phyloP scores from a whole-genome alignment of 2,329 filamentous ascomycete genomes.

The Rhinocladiella similis region DNA sequence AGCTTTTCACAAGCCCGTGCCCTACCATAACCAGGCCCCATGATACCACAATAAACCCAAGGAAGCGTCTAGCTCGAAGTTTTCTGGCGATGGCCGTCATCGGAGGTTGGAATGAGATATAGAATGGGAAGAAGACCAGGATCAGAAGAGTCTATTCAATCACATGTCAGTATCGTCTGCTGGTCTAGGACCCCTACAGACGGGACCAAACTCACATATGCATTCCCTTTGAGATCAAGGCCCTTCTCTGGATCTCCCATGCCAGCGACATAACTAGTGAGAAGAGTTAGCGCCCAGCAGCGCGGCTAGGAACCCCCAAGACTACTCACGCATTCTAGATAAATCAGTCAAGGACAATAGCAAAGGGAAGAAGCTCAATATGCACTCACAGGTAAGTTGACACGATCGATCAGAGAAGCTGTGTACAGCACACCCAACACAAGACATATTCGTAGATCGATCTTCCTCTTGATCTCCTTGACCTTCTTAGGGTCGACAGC shows the following conservation, averaged over 20 bases:
- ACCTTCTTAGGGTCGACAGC: neutral
- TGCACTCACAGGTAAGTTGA: constrained; percentile 11
- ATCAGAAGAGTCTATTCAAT: constrained; percentile 21
- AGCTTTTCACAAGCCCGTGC: constrained; percentile 37
- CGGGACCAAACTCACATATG: constrained; percentile 4
- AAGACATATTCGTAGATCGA: constrained; percentile 6
- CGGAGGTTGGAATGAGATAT: constrained; percentile 44
- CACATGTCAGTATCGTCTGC: neutral
- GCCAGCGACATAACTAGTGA: constrained; percentile 6
- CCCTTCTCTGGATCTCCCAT: neutral
- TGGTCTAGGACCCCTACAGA: neutral
- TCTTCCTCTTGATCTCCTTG: constrained; percentile 7
- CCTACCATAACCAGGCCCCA: constrained; percentile 48
- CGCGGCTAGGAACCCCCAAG: neutral
- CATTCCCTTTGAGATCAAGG: constrained; percentile 11
- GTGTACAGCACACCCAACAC: constrained; percentile 11
- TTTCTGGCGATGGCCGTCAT: constrained; percentile 43
- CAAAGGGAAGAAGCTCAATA: neutral
- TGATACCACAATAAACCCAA: constrained; percentile 28
- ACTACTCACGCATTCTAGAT: neutral
- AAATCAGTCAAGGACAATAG: neutral
- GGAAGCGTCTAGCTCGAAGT: constrained; percentile 40
- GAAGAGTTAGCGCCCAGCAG: neutral
- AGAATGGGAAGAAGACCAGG: constrained; percentile 47
- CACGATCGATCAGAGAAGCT: constrained; percentile 5